phyloP scores from a whole-genome alignment of 2,329 filamentous ascomycete genomes.

The Zopfia rhizophila region DNA sequence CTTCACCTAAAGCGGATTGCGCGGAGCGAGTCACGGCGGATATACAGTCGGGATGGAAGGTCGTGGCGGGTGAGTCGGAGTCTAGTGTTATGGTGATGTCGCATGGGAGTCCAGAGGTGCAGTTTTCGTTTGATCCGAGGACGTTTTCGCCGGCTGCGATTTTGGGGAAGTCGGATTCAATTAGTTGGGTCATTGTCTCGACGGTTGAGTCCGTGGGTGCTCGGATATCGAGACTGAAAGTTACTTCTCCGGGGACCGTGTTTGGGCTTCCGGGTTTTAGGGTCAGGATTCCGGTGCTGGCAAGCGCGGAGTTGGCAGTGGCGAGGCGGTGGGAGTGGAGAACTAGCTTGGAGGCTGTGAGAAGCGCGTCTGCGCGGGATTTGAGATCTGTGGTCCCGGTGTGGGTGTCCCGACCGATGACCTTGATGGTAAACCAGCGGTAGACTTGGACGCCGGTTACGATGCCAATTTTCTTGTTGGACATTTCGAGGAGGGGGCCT shows the following conservation, averaged over 20 bases:
- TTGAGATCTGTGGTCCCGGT: constrained; percentile 78
- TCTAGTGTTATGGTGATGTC: constrained; percentile 69
- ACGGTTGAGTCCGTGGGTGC: constrained; percentile 67
- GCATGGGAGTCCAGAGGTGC: constrained; percentile 62
- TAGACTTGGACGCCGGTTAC: constrained; percentile 80
- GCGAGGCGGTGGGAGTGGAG: constrained; percentile 72
- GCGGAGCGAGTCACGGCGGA: constrained; percentile 70
- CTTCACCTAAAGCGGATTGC: constrained; percentile 64
- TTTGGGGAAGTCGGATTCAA: constrained; percentile 67
- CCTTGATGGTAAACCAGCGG: constrained; percentile 75
- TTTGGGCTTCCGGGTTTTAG: constrained; percentile 76
- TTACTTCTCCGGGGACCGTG: constrained; percentile 75
- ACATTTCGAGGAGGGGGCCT: constrained; percentile 76
- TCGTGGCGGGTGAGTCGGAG: constrained; percentile 65
- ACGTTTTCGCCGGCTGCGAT: constrained; percentile 69
- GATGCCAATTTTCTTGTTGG: constrained; percentile 71
- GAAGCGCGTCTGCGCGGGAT: constrained; percentile 73
- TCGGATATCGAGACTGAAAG: constrained; percentile 75
- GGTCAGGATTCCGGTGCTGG: constrained; percentile 75
- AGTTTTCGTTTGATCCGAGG: constrained; percentile 56
- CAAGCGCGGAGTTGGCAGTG: constrained; percentile 68
- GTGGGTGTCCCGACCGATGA: constrained; percentile 75
- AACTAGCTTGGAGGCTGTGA: constrained; percentile 75
- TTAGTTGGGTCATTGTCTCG: constrained; percentile 65
- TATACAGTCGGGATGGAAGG: constrained; percentile 76